Evolutionary conservation across 352 stramenopile genomes (phyloP), one percentile per base, ranked within the genome.

Genomic region (Phytophthora fragariaefolia): DNA sequence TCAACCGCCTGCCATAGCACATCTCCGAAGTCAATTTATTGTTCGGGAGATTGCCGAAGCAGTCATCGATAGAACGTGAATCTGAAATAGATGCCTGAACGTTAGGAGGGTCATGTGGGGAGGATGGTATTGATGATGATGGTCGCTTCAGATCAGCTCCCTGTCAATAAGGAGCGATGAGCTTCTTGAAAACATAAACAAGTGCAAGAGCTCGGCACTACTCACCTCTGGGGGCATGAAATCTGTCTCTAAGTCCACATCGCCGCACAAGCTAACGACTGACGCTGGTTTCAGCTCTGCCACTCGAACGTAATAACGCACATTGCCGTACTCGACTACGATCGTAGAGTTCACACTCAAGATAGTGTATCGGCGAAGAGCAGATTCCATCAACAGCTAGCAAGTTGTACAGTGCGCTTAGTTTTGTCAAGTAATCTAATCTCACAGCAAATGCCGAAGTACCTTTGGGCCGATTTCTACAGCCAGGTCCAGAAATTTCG

Each of bases 191-290:
- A 13, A 10, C 17, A 48, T 32, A 28, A 27, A 28, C 4, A 52
- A n/a, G 8, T 12, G 27, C 0, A 20, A 23, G 23, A 46, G 18
- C n/a, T 23, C 10, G 18, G 5, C 13, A 13, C 3, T 27, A 27
- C 18, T 48, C 36, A 76, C 62, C 17, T 80, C 62, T 13, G 82
- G 82, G 1, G 56, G 57, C 46, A 74, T 82, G 34, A 91, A 89
- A 27, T 91, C 72, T 43, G 80, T 75, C 51, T 87, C 77, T 23
- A 91, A 47, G 27, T 91, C 83, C n/a, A 91, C 80, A 34, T 91
- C 80, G 17, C 83, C 80, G 8, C 83, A 80, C 22, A 91, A 70
- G 54, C 78, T 86, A 36, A 91, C 54, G 0, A 79, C 80, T 0
- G 57, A 1, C 8, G 45, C 58, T 8, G 83, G 83, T 26, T 87